phyloP scores from a whole-genome alignment of 73 alveolate species.

The Paramecium octaurelia region DNA sequence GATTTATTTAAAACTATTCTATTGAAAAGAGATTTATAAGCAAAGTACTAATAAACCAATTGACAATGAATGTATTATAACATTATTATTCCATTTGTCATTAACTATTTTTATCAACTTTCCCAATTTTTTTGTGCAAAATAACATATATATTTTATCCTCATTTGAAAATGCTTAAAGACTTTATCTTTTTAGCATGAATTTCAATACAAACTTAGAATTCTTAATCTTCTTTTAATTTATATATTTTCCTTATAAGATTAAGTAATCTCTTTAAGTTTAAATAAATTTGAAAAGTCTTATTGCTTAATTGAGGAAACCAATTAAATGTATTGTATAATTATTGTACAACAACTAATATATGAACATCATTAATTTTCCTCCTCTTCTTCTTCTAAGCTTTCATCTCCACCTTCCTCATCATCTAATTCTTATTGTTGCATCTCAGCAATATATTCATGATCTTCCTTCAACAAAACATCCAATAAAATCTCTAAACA shows the following conservation, averaged over 20 bases:
- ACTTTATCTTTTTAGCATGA: no score
- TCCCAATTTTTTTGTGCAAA: no score
- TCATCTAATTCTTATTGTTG: slow-evolving; percentile 17
- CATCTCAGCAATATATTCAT: slow-evolving; percentile 34
- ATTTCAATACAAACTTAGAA: no score
- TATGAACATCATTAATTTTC: neutral
- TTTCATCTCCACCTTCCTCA: slow-evolving; percentile 23
- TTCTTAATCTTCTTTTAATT: no score
- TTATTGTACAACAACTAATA: neutral
- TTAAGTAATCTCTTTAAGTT: no score
- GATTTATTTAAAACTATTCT: slow-evolving; percentile 7
- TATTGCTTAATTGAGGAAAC: neutral
- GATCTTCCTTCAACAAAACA: slow-evolving; percentile 4
- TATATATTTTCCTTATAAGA: no score
- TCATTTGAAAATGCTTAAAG: no score
- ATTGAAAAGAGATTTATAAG: neutral
- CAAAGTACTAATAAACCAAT: neutral
- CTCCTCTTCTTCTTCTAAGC: neutral
- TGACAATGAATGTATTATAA: neutral
- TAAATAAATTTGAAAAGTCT: neutral
- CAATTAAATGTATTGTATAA: neutral
- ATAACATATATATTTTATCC: no score
- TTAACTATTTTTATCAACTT: neutral
- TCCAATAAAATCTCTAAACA: slow-evolving; percentile 3
- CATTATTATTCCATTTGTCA: neutral